Percentiles rank a stretch among this genome's conserved stretches.
Evolutionary conservation across 305 asterid species (phyloP).

Genomic region (Lippia alba): DNA sequence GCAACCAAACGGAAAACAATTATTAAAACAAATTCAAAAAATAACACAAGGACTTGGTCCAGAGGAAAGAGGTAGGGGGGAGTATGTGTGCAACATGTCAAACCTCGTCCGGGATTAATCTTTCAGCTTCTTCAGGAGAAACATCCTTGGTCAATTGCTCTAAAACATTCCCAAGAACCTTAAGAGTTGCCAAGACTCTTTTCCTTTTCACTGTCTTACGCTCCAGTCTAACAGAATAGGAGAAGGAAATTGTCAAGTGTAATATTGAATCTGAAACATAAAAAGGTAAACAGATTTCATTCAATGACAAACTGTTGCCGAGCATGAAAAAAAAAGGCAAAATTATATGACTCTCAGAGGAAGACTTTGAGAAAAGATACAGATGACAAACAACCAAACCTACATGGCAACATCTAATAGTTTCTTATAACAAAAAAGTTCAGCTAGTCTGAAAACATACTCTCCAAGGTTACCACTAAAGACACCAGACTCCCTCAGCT

Average conservation of each 20-base stretch:
- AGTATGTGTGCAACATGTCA: slow-evolving; percentile 8
- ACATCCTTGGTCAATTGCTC: slow-evolving; percentile 82
- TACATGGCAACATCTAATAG: slow-evolving; percentile 16
- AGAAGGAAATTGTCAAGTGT: slow-evolving; percentile 22
- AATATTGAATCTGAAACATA: slow-evolving; percentile 14
- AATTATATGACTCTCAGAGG: background rate
- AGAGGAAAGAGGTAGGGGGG: background rate
- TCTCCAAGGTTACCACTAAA: slow-evolving; percentile 96
- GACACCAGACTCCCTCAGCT: slow-evolving; percentile 88
- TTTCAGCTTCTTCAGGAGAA: slow-evolving; percentile 94
- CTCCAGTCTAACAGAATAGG: slow-evolving; percentile 66
- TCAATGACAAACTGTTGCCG: background rate
- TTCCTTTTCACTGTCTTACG: slow-evolving; percentile 82
- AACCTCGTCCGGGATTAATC: slow-evolving; percentile 90
- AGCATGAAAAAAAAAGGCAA: background rate
- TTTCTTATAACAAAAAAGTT: slow-evolving; percentile 6
- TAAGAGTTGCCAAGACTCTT: slow-evolving; percentile 89
- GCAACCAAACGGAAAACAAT: slow-evolving; percentile 29
- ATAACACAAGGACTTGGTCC: slow-evolving; percentile 1
- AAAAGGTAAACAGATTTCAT: slow-evolving; percentile 1
- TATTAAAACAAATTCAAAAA: slow-evolving; percentile 19
- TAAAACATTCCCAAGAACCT: slow-evolving; percentile 83
- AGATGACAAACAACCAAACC: slow-evolving; percentile 21
- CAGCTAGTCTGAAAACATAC: slow-evolving; percentile 61
- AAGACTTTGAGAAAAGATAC: slow-evolving; percentile 17